phyloP scores from a whole-genome alignment of 78 protist species.

The Isochrysis galbana region DNA sequence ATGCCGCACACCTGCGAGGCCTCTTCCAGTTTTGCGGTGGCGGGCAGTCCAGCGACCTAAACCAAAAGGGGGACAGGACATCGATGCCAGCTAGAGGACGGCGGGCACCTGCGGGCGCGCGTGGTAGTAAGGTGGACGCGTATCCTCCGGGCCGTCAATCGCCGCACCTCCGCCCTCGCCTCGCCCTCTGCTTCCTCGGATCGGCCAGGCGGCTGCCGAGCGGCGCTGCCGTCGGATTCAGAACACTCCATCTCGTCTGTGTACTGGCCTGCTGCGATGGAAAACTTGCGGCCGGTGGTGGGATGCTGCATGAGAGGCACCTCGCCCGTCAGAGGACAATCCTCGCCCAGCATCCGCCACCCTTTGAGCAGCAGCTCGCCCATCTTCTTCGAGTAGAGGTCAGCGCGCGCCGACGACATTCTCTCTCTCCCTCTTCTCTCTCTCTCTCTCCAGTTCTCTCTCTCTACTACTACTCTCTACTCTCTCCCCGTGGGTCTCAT shows the following conservation, averaged over 20 bases:
- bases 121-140: no score
- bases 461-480: no score
- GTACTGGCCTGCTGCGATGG: background rate
- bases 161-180: background rate
- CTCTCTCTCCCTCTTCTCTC: no score
- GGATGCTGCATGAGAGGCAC: conserved; percentile 30
- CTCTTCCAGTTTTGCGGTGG: background rate
- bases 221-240: background rate
- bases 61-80: no score
- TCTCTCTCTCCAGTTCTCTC: no score
- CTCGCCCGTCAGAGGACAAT: conserved; percentile 11
- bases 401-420: background rate
- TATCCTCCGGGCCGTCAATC: background rate
- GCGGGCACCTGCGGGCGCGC: no score
- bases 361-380: background rate
- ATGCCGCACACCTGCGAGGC: background rate
- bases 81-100: no score
- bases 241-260: background rate
- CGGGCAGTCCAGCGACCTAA: background rate
- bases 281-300: background rate
- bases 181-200: background rate
- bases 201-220: background rate
- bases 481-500: no score
- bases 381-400: background rate
- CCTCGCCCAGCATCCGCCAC: background rate